Percentiles rank a stretch among this genome's conserved stretches.
Conservation (phyloP, 345 rosid species). For the Excoecaria cochinchinensis region DNA sequence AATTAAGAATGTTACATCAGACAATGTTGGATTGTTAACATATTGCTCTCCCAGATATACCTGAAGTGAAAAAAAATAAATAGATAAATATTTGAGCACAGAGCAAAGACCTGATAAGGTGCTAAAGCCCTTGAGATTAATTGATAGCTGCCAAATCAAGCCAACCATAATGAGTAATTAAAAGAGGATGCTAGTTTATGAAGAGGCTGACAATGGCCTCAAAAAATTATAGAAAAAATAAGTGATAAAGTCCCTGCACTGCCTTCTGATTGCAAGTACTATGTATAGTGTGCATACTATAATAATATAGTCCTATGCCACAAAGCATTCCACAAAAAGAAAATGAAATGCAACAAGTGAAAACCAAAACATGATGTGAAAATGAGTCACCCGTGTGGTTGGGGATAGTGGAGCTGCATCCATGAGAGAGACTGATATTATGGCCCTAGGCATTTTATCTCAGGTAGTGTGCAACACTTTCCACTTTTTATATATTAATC, state of each 20-base stretch:
- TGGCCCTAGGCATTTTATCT: too few species aligned
- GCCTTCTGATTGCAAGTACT: neutral
- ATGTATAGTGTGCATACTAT: neutral
- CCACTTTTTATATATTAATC: too few species aligned
- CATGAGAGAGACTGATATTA: conserved; percentile 43
- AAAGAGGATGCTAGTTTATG: neutral
- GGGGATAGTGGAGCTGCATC: conserved; percentile 71
- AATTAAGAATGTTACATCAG: conserved; percentile 67
- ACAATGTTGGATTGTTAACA: conserved; percentile 63
- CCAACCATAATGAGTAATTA: neutral
- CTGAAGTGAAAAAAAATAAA: conserved; percentile 29
- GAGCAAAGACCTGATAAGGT: neutral
- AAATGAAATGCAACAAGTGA: neutral
- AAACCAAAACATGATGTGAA: neutral
- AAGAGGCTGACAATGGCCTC: neutral
- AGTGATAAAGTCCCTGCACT: neutral
- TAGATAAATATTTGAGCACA: neutral
- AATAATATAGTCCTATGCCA: neutral
- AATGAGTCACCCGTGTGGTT: conserved; percentile 43
- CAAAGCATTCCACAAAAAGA: neutral
- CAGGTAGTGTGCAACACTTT: too few species aligned
- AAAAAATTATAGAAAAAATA: neutral
- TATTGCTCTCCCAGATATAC: conserved; percentile 64
- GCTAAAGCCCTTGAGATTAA: neutral
- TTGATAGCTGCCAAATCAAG: neutral